These are phyloP conservation scores for Fusarium sp. DNA, from an alignment of 2,329 filamentous ascomycete genomes.

Conservation along the genomic window DNA sequence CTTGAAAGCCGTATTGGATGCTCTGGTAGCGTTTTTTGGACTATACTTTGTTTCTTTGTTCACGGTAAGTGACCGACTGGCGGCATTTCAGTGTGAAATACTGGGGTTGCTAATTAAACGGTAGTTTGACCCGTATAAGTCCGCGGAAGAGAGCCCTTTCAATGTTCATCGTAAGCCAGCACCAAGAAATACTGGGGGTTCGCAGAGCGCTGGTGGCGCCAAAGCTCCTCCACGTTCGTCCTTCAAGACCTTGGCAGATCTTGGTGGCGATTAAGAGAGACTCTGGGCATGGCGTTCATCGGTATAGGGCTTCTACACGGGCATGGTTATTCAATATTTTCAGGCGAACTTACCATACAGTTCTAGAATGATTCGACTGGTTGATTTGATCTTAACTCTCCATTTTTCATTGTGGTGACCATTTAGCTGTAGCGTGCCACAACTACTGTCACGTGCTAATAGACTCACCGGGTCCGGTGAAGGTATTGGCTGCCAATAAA, in stretches of 20 bases:
- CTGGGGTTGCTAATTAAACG: conserved; percentile 36
- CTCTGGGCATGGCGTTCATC: background rate
- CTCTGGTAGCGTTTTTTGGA: conserved; percentile 65
- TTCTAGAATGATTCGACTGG: background rate
- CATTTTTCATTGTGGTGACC: background rate
- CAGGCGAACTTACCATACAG: background rate
- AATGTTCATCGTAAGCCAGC: conserved; percentile 57
- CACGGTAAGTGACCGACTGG: conserved; percentile 55
- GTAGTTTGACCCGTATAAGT: conserved; percentile 69
- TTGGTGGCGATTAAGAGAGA: conserved; percentile 48
- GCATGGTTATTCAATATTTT: background rate
- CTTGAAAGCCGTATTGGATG: conserved; percentile 57
- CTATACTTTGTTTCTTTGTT: conserved; percentile 71
- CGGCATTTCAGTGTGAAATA: background rate
- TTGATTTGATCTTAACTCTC: background rate
- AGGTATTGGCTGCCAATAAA: too few relatives aligned
- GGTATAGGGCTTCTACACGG: background rate
- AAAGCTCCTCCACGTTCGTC: conserved; percentile 47
- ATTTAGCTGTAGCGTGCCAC: background rate
- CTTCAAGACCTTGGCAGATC: conserved; percentile 65
- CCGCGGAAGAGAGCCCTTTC: conserved; percentile 68
- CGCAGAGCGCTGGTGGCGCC: conserved; percentile 34
- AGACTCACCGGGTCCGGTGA: too few relatives aligned
- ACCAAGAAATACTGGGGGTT: conserved; percentile 41
- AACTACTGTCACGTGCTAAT: conserved; percentile 44